Conservation (phyloP, 306 rosid species). For the Castanopsis chinensis region DNA sequence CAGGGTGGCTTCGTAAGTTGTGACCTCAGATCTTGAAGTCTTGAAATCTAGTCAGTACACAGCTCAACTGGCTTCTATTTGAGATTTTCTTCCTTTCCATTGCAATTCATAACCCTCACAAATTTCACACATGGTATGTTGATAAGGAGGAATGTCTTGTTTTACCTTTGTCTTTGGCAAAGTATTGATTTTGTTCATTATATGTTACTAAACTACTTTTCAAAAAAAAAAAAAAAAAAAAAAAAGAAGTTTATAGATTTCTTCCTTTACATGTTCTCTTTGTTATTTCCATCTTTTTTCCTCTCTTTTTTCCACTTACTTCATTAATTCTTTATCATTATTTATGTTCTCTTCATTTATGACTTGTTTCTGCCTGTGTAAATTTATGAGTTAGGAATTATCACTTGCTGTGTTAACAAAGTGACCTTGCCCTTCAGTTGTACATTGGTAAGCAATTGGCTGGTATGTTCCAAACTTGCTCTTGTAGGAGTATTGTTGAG, state of each 20-base stretch:
- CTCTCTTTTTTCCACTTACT: not conserved
- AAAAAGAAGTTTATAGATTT: not conserved
- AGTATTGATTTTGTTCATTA: not conserved
- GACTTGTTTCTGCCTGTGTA: not conserved
- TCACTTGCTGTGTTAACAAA: not conserved
- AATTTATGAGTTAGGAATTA: conserved; percentile 8
- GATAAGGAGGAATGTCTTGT: not conserved
- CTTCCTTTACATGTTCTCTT: not conserved
- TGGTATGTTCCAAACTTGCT: conserved; percentile 13
- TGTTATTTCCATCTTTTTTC: not conserved
- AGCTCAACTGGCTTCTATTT: not conserved
- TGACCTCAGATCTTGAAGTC: not conserved
- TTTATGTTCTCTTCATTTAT: not conserved
- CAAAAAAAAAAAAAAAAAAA: not conserved
- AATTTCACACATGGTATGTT: not conserved
- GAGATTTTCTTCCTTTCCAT: not conserved
- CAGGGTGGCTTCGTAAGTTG: not conserved
- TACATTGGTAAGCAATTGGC: not conserved
- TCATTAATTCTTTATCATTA: not conserved
- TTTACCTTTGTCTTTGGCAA: not conserved
- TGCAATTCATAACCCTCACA: not conserved
- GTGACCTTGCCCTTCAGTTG: not conserved
- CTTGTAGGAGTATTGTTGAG: not conserved
- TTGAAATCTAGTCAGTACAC: not conserved
- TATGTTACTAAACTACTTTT: not conserved